Base-by-base conservation (phyloP, 129 eudicot genomes). In the Saposhnikovia divaricata region DNA sequence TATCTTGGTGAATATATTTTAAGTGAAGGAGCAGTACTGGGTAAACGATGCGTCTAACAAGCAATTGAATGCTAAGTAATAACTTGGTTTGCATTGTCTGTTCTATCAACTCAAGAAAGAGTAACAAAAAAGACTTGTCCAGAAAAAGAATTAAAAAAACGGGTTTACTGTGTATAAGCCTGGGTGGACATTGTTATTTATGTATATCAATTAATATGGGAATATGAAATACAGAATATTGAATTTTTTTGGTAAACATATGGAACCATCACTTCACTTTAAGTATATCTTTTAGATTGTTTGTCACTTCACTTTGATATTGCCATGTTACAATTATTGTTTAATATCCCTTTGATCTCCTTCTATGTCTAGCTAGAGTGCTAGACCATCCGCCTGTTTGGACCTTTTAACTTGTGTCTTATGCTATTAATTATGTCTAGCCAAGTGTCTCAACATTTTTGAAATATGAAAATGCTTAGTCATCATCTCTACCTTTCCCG, bases 401-500 rank as follows among this genome's bases (percentile, higher is more conserved):
- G 34, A 72, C 76, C 48, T 72, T 72, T 5, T 4, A 15, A 72
- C 50, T 72, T 72, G 76, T 38, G 42, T 48, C 34, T 72, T 72
- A 23, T 40, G 76, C 46, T 72, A 40, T 39, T 40, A 6, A 42
- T 16, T 11, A 46, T 46, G 50, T 46, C 50, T 46, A 46, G 7
- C 31, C 34, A 34, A 39, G 39, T 45, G 38, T 19, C 38, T 79
- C 47, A 3, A 68, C 59, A 46, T 66, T 45, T 19, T 44, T 66
- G 59, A 27, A 27, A 50, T 79, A 50, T 40, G 75, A 43, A 42
- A 65, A 46, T 25, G n/a, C 51, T 43, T 44, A 46, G 14, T 45
- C 79, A 34, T 74, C 59, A 70, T 65, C 55, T 78, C 57, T 43
- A 44, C 31, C 19, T 19, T 74, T 68, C 75, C 63, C n/a, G 31